A percentile compares a stretch with the other conserved stretches of the same genome.
Conservation (phyloP, 2,329 filamentous ascomycete species). For the Exophiala sp. region DNA sequence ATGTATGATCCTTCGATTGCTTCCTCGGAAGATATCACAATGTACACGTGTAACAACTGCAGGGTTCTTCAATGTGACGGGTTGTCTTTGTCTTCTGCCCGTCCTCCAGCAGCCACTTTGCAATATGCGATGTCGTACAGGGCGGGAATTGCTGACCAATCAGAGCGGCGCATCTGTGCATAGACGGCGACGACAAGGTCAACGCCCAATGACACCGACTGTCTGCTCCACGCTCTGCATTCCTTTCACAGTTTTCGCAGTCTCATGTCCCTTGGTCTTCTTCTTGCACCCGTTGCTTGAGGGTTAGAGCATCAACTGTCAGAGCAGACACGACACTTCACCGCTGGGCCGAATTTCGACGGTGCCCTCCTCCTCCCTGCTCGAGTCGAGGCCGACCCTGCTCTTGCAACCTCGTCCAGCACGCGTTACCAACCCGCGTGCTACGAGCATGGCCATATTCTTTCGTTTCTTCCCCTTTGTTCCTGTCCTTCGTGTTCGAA, state of each 20-base stretch:
- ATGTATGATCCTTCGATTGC: too few relatives aligned
- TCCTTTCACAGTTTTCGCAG: not conserved
- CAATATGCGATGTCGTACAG: not conserved
- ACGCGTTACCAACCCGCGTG: too few relatives aligned
- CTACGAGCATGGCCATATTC: conserved; percentile 18
- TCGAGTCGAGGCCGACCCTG: not conserved
- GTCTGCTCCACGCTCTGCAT: conserved; percentile 13
- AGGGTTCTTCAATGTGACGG: too few relatives aligned
- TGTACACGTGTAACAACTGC: too few relatives aligned
- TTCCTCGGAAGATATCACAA: too few relatives aligned
- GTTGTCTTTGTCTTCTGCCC: not conserved
- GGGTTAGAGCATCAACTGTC: too few relatives aligned
- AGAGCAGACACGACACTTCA: conserved; percentile 2
- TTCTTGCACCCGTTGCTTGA: too few relatives aligned
- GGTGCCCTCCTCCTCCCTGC: not conserved
- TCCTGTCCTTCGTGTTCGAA: conserved; percentile 25
- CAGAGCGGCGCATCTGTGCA: not conserved
- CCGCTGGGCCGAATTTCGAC: not conserved
- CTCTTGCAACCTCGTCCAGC: not conserved
- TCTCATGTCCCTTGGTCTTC: too few relatives aligned
- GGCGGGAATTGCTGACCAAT: conserved; percentile 11
- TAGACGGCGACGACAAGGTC: not conserved
- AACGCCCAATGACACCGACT: conserved; percentile 8
- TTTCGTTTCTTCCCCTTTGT: conserved; percentile 19
- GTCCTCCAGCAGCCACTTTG: not conserved